Evolutionary conservation across 2,329 filamentous ascomycete species (phyloP).

Genomic region (Zymoseptoria ardabiliae): DNA sequence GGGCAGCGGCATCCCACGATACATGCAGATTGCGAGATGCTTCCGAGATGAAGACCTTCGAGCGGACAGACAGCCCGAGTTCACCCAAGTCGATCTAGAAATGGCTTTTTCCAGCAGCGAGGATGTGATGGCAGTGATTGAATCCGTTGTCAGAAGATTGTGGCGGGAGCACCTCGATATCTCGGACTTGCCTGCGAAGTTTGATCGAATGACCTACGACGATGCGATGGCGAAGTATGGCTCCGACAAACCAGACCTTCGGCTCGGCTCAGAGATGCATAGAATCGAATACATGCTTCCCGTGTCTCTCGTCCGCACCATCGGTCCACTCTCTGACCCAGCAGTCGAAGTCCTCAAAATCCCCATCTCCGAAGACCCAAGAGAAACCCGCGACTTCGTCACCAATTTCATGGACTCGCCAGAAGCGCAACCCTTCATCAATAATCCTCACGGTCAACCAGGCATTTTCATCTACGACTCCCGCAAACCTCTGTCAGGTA

Average conservation of each 20-base stretch:
- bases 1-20: slow-evolving; percentile 73
- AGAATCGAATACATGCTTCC: slow-evolving; percentile 58
- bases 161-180: slow-evolving; percentile 46
- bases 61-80: slow-evolving; percentile 90
- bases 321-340: slow-evolving; percentile 61
- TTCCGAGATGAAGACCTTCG: slow-evolving; percentile 92
- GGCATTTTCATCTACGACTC: slow-evolving; percentile 71
- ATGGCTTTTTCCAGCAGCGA: slow-evolving; percentile 74
- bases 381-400: slow-evolving; percentile 55
- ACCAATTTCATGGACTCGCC: slow-evolving; percentile 63
- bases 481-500: slow-evolving; percentile 64
- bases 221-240: slow-evolving; percentile 75
- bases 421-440: slow-evolving; percentile 49
- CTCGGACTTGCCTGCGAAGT: slow-evolving; percentile 39
- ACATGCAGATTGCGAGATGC: slow-evolving; percentile 89
- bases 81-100: slow-evolving; percentile 91
- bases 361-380: slow-evolving; percentile 46
- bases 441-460: slow-evolving; percentile 70
- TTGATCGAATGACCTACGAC: slow-evolving; percentile 61
- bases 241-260: slow-evolving; percentile 84
- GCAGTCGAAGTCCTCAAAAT: slow-evolving; percentile 70
- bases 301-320: slow-evolving; percentile 62
- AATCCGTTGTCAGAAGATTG: slow-evolving; percentile 48
- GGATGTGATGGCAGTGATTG: slow-evolving; percentile 58
- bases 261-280: slow-evolving; percentile 60